phyloP scores from a whole-genome alignment of 768 basidiomycete species.

The Lactifluus pinguis region DNA sequence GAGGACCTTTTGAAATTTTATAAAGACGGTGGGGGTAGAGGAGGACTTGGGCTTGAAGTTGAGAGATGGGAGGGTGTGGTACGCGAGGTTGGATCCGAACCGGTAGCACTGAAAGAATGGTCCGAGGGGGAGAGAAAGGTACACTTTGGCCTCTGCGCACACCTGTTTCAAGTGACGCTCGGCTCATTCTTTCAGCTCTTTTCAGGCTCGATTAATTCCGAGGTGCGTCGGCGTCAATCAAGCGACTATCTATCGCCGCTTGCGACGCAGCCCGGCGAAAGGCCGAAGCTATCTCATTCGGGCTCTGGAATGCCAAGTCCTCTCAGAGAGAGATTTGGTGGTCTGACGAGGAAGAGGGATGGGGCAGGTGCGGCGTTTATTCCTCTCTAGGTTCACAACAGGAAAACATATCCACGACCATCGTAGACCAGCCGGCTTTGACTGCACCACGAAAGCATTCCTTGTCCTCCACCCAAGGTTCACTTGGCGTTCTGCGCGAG shows the following conservation, averaged over 20 bases:
- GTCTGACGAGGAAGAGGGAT: conserved; percentile 54
- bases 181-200: conserved; percentile 48
- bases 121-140: conserved; percentile 85
- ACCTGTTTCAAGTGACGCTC: neutral
- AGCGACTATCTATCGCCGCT: conserved; percentile 60
- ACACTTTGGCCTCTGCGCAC: conserved; percentile 18
- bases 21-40: conserved; percentile 65
- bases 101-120: conserved; percentile 71
- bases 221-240: conserved; percentile 78
- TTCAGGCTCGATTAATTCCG: conserved; percentile 74
- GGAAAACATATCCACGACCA: conserved; percentile 3
- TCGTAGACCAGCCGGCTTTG: conserved; percentile 49
- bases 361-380: conserved; percentile 47
- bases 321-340: conserved; percentile 58
- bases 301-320: conserved; percentile 42
- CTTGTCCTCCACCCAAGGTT: conserved; percentile 48
- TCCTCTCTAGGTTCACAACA: neutral
- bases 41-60: conserved; percentile 73
- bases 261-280: conserved; percentile 44
- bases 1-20: conserved; percentile 80
- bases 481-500: conserved; percentile 53
- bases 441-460: conserved; percentile 59
- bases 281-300: conserved; percentile 48
- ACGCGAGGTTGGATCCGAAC: conserved; percentile 63
- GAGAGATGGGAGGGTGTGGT: conserved; percentile 88